A percentile compares a stretch with the other conserved stretches of the same genome.
These are phyloP conservation scores for Choiromyces venosus DNA, from an alignment of 495 filamentous ascomycete genomes.

Conservation along the genomic window DNA sequence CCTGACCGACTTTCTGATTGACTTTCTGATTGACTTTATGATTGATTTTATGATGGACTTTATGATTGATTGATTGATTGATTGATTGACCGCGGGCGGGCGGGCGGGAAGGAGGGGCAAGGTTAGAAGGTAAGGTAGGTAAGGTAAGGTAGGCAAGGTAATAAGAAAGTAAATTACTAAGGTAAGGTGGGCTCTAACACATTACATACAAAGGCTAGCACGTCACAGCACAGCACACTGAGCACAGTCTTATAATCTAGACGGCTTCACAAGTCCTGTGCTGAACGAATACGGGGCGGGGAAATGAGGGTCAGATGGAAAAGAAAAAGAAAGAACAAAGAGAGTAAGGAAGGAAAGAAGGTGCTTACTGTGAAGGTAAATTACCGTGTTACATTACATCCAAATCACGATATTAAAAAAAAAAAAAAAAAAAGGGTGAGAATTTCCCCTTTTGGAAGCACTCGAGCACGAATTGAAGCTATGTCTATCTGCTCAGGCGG, in stretches of 20 bases:
- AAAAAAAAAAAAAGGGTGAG: background rate
- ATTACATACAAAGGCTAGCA: no score
- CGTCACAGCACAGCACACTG: no score
- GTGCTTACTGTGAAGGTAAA: background rate
- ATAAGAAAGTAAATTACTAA: background rate
- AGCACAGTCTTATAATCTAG: no score
- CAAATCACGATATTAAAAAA: no score
- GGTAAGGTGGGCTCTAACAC: no score
- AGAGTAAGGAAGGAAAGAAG: background rate
- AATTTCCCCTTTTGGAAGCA: no score
- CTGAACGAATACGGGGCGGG: background rate
- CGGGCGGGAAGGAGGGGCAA: background rate
- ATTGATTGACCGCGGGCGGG: background rate
- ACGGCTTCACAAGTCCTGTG: no score
- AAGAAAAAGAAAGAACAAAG: no score
- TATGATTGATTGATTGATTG: background rate
- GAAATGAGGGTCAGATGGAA: background rate
- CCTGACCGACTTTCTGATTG: background rate
- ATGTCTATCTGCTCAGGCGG: background rate
- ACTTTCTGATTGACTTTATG: background rate
- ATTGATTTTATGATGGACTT: background rate
- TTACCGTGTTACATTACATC: no score
- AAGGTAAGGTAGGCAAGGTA: background rate
- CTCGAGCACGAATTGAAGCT: background rate
- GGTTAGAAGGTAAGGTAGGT: background rate